Evolutionary conservation across 768 basidiomycete genomes (phyloP).

Genomic region (Pleurotus salmoneostramineus): DNA sequence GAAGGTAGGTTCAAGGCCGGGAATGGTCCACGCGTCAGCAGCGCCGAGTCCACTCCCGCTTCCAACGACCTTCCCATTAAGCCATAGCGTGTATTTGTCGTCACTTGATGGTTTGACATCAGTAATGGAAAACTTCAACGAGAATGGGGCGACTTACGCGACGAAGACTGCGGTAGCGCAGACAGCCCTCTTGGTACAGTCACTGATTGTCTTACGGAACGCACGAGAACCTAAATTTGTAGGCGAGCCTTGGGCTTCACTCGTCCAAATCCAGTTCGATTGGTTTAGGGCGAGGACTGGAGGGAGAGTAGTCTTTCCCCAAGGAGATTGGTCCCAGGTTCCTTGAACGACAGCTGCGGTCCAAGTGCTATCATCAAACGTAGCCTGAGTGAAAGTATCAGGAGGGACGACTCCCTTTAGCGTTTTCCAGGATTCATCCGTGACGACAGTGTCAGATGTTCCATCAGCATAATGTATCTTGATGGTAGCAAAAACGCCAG

Average conservation of each 20-base stretch:
- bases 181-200: not conserved
- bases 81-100: constrained; percentile 1
- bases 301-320: not conserved
- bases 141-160: not conserved
- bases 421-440: constrained; percentile 3
- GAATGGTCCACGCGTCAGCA: constrained; percentile 26
- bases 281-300: not conserved
- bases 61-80: constrained; percentile 16
- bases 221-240: not conserved
- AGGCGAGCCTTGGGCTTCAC: not conserved
- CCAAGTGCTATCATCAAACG: constrained; percentile 1
- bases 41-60: constrained; percentile 8
- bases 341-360: not conserved
- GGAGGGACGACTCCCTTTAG: not conserved
- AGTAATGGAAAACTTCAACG: not conserved
- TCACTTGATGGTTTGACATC: not conserved
- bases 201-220: constrained; percentile 2
- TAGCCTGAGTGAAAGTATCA: not conserved
- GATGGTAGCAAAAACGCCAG: constrained; percentile 3
- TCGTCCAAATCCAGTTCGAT: constrained; percentile 6
- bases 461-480: constrained; percentile 2
- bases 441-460: not conserved
- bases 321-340: not conserved
- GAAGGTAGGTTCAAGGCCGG: constrained; percentile 13
- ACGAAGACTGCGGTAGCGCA: not conserved